phyloP scores from a whole-genome alignment of 441 rosid species.

The Gossypium davidsonii region DNA sequence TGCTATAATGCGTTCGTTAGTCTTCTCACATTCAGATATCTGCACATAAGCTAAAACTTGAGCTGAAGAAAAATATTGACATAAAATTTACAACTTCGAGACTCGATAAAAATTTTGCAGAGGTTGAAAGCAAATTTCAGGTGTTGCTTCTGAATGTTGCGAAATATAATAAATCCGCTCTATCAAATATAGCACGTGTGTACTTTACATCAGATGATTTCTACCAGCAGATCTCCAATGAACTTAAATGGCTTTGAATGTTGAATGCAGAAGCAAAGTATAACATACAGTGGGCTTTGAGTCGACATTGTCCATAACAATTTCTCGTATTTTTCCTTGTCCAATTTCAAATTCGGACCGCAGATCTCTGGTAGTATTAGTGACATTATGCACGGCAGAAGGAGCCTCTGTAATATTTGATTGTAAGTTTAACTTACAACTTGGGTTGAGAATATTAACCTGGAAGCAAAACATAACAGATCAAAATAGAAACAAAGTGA shows the following conservation, averaged over 20 bases:
- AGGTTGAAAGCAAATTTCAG: background rate
- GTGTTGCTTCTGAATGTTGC: background rate
- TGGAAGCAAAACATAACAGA: conserved; percentile 23
- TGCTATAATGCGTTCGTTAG: conserved; percentile 35
- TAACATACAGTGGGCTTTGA: conserved; percentile 46
- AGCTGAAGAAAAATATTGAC: conserved; percentile 3
- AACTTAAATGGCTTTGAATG: background rate
- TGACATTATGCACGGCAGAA: conserved; percentile 39
- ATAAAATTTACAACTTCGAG: background rate
- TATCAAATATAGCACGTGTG: background rate
- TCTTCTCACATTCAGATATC: conserved; percentile 49
- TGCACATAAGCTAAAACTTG: conserved; percentile 23
- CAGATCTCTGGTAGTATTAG: conserved; percentile 69
- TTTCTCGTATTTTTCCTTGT: conserved; percentile 83
- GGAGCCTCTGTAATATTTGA: conserved; percentile 46
- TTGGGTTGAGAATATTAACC: conserved; percentile 92
- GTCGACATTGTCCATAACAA: conserved; percentile 63
- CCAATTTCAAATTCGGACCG: conserved; percentile 70
- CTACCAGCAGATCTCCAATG: background rate
- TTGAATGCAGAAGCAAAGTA: conserved; percentile 1
- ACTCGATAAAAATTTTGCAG: background rate
- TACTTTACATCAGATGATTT: background rate
- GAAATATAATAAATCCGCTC: background rate
- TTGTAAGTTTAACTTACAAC: conserved; percentile 83
- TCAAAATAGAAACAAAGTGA: background rate